Evolutionary conservation across 768 basidiomycete genomes (phyloP).

Genomic region (Hydnum rufescens): DNA sequence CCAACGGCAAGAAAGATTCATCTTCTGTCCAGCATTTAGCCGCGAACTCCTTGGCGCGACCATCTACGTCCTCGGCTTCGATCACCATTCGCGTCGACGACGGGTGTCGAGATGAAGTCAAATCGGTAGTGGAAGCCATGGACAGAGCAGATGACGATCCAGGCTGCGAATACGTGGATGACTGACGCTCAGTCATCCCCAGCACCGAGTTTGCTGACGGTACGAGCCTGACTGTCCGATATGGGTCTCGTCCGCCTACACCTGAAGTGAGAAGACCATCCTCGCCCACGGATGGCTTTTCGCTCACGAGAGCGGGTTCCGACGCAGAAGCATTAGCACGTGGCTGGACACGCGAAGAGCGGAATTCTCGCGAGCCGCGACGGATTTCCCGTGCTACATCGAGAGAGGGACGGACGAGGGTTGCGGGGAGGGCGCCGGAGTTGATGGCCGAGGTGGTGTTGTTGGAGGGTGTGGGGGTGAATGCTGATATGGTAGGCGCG

Average conservation of each 20-base stretch:
- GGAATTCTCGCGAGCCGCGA: constrained; percentile 20
- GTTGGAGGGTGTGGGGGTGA: not conserved
- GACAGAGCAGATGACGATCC: not conserved
- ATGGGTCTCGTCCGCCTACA: not conserved
- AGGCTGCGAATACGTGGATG: not conserved
- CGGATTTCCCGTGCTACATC: not conserved
- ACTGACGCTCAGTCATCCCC: not conserved
- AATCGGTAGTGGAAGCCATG: not conserved
- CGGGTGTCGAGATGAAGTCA: not conserved
- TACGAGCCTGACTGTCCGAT: not conserved
- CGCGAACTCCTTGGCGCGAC: constrained; percentile 52
- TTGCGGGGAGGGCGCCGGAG: not conserved
- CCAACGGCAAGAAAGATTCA: constrained; percentile 59
- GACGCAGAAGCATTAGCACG: constrained; percentile 59
- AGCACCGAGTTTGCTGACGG: not conserved
- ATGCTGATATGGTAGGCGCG: not conserved
- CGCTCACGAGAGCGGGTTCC: constrained; percentile 38
- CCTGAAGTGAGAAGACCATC: constrained; percentile 16
- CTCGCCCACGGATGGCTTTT: constrained; percentile 18
- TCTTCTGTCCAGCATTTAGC: constrained; percentile 72
- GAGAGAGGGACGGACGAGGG: not conserved
- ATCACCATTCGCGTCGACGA: not conserved
- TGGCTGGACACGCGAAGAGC: constrained; percentile 41
- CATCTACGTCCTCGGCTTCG: constrained; percentile 30
- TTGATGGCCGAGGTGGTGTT: not conserved